A percentile compares a stretch with the other conserved stretches of the same genome.
Conservation (phyloP, 257 asterid species). For the Cinchona pubescens region DNA sequence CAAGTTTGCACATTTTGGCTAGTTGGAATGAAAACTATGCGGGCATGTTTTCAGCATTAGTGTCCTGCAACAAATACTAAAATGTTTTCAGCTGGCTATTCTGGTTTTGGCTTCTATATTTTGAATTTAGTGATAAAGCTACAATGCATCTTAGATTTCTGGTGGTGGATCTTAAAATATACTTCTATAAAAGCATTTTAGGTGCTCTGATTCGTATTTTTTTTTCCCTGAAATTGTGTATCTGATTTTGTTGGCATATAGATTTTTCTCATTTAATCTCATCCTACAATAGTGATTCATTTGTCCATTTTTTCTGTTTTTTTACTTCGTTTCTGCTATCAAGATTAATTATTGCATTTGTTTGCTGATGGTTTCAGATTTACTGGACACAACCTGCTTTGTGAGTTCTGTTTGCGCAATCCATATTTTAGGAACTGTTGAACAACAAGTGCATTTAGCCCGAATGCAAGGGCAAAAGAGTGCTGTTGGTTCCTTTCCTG, state of each 20-base stretch:
- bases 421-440: conserved; percentile 14
- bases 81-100: not conserved
- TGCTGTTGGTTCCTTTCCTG: conserved; percentile 64
- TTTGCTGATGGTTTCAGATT: conserved; percentile 45
- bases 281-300: conserved; percentile 1
- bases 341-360: conserved; percentile 1
- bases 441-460: conserved; percentile 28
- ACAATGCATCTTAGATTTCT: not conserved
- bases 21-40: not conserved
- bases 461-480: conserved; percentile 84
- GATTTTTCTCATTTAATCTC: not conserved
- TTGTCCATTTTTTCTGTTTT: not conserved
- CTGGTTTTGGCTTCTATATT: not conserved
- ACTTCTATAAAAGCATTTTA: not conserved
- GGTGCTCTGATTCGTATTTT: not conserved
- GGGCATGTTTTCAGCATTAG: not conserved
- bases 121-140: not conserved
- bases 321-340: not conserved
- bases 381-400: conserved; percentile 30
- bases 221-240: not conserved
- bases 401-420: conserved; percentile 16
- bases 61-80: not conserved
- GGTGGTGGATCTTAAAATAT: not conserved
- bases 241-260: not conserved
- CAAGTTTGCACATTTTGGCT: not conserved